These are phyloP conservation scores for Miscanthus lutarioriparius DNA, from an alignment of 176 grass and related monocot genomes.

Conservation along the genomic window DNA sequence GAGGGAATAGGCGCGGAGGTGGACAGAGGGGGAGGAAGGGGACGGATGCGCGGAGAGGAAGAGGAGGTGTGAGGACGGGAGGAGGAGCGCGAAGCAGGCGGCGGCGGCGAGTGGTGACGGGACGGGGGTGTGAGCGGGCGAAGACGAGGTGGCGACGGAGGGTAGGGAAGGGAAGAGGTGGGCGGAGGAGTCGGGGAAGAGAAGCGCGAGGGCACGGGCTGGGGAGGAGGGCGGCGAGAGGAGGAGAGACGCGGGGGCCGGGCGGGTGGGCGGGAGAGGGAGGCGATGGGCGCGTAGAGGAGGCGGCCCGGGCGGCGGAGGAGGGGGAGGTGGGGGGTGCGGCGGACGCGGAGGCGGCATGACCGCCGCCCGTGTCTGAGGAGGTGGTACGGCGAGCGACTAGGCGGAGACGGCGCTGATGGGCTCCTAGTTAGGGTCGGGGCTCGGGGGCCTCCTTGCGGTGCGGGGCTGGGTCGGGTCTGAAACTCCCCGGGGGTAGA, in stretches of 20 bases:
- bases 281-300: conserved; percentile 35
- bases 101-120: conserved; percentile 62
- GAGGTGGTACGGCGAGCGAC: conserved; percentile 40
- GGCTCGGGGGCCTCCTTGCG: no score
- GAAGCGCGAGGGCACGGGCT: conserved; percentile 42
- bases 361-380: conserved; percentile 51
- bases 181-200: conserved; percentile 44
- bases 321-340: conserved; percentile 14
- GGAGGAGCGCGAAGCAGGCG: conserved; percentile 50
- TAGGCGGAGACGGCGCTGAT: conserved; percentile 29
- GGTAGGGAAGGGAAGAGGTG: conserved; percentile 39
- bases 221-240: conserved; percentile 38
- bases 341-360: conserved; percentile 50
- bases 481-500: no score
- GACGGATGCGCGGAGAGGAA: conserved; percentile 58
- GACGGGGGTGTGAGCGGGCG: conserved; percentile 41
- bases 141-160: conserved; percentile 11
- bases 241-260: conserved; percentile 34
- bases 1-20: conserved; percentile 64
- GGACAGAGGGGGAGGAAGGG: conserved; percentile 53
- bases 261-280: conserved; percentile 35
- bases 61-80: conserved; percentile 52
- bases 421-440: background rate
- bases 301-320: conserved; percentile 28
- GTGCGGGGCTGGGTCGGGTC: no score